Evolutionary conservation across 352 stramenopile genomes (phyloP).

Genomic region (Globisporangium spiculum): DNA sequence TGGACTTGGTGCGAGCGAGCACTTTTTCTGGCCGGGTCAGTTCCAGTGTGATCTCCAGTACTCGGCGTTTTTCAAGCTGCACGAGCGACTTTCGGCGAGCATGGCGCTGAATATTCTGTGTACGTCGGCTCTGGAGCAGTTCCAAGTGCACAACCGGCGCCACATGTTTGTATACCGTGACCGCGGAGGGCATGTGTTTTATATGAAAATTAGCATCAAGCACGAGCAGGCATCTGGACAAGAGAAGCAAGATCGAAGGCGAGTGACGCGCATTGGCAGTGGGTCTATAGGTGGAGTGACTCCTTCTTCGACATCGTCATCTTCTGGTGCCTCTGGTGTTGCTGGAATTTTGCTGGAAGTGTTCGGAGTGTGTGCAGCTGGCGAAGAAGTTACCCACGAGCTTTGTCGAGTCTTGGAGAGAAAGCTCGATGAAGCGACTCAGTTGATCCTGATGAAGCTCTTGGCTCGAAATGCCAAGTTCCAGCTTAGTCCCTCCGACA

Average conservation of each 20-base stretch:
- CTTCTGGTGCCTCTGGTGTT: slow-evolving; percentile 6
- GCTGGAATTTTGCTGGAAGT: slow-evolving; percentile 75
- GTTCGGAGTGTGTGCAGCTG: slow-evolving; percentile 75
- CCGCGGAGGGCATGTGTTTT: slow-evolving; percentile 83
- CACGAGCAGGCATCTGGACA: slow-evolving; percentile 17
- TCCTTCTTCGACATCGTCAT: not conserved
- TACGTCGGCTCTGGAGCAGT: slow-evolving; percentile 83
- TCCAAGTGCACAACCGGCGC: slow-evolving; percentile 87
- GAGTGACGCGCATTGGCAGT: slow-evolving; percentile 14
- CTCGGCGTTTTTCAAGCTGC: slow-evolving; percentile 70
- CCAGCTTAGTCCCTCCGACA: slow-evolving; percentile 67
- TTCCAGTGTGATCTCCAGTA: slow-evolving; percentile 86
- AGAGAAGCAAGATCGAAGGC: slow-evolving; percentile 12
- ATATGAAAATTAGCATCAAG: slow-evolving; percentile 84
- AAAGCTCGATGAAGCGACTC: slow-evolving; percentile 86
- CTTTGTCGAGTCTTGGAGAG: slow-evolving; percentile 75
- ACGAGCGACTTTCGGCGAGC: slow-evolving; percentile 73
- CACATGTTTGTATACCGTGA: slow-evolving; percentile 88
- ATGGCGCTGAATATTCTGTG: slow-evolving; percentile 83
- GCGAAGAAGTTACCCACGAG: slow-evolving; percentile 84
- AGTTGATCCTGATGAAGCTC: slow-evolving; percentile 86
- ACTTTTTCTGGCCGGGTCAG: slow-evolving; percentile 86
- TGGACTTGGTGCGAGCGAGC: slow-evolving; percentile 22
- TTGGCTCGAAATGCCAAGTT: slow-evolving; percentile 84
- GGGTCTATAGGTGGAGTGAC: not conserved